phyloP scores from a whole-genome alignment of 352 stramenopile genomes.

The Globisporangium okanoganense region DNA sequence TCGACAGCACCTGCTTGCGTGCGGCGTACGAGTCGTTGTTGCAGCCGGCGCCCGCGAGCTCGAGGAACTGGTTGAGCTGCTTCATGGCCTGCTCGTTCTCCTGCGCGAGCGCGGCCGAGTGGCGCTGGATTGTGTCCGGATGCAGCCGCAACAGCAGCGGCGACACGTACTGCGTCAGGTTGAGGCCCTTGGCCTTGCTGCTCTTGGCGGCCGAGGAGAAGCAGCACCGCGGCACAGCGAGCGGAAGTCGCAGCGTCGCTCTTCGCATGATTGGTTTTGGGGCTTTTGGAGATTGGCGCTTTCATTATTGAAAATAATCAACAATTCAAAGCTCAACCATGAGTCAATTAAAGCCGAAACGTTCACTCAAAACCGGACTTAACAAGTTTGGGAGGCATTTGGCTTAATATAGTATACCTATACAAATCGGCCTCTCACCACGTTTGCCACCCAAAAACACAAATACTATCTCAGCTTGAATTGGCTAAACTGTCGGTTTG shows the following conservation, averaged over 20 bases:
- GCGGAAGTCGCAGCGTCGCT: not conserved
- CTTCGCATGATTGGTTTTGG: not conserved
- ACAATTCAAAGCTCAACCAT: no score
- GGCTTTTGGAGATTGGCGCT: no score
- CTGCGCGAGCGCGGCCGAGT: constrained; percentile 33
- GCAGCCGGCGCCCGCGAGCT: constrained; percentile 55
- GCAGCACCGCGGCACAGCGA: not conserved
- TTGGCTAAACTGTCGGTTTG: no score
- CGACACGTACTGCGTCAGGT: constrained; percentile 62
- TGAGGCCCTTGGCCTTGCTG: constrained; percentile 20
- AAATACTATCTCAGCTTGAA: no score
- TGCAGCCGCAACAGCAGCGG: constrained; percentile 69
- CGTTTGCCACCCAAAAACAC: no score
- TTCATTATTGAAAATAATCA: no score
- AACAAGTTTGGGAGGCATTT: no score
- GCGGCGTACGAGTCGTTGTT: constrained; percentile 65
- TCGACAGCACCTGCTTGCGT: constrained; percentile 45
- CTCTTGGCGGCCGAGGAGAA: constrained; percentile 2
- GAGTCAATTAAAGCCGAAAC: no score
- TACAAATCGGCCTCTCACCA: no score
- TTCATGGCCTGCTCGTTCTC: constrained; percentile 76
- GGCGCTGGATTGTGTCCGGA: constrained; percentile 57
- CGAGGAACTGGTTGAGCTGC: constrained; percentile 73
- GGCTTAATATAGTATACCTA: no score
- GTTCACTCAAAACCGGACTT: no score